These are phyloP conservation scores for Cornus suecica DNA, from an alignment of 148 eudicot species.

Conservation along the genomic window DNA sequence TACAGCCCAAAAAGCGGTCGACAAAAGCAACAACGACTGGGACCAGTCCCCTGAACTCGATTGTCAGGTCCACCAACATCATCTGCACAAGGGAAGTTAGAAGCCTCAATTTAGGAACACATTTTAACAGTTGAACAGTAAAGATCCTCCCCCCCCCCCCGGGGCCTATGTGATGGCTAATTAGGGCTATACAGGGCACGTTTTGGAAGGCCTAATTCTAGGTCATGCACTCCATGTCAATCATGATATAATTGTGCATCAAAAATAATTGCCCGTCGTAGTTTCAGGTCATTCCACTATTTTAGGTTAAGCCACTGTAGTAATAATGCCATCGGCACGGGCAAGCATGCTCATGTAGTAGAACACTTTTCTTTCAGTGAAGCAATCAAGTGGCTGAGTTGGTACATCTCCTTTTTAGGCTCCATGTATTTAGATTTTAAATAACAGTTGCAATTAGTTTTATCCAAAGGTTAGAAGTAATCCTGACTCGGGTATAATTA, in stretches of 20 bases:
- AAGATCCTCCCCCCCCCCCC: background rate
- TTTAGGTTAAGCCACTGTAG: background rate
- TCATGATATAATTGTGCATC: background rate
- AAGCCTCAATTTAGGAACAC: background rate
- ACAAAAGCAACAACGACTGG: constrained; percentile 61
- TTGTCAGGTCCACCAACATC: constrained; percentile 59
- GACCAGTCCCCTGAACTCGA: constrained; percentile 70
- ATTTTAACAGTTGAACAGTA: background rate
- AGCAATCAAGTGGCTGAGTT: no score
- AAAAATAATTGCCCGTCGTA: no score
- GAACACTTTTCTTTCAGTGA: no score
- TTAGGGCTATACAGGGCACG: no score
- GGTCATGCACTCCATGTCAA: background rate
- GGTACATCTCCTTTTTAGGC: no score
- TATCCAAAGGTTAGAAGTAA: no score
- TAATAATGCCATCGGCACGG: background rate
- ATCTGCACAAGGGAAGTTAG: constrained; percentile 43
- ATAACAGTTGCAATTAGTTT: no score
- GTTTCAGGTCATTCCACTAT: no score
- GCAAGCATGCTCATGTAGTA: background rate
- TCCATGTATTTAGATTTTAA: no score
- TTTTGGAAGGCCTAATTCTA: no score
- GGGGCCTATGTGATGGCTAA: no score
- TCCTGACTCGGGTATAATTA: no score
- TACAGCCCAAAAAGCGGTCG: constrained; percentile 71